A percentile compares a stretch with the other conserved stretches of the same genome.
phyloP scores from a whole-genome alignment of 805 yeast genomes.

The Metschnikowia borealis region DNA sequence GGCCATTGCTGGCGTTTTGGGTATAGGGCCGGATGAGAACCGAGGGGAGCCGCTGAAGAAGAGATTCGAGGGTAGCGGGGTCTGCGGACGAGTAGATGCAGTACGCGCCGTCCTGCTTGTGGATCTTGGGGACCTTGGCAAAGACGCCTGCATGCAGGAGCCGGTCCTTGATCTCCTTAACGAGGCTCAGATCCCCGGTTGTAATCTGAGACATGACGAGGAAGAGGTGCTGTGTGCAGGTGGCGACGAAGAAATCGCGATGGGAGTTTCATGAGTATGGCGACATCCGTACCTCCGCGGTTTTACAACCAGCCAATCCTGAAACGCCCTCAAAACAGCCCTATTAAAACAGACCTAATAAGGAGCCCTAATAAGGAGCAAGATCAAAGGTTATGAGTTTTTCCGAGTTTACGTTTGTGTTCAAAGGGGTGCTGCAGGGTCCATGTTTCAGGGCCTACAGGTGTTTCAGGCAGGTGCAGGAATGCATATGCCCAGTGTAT shows the following conservation, averaged over 20 bases:
- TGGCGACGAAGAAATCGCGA: background rate
- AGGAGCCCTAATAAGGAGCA: too few relatives aligned
- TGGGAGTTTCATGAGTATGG: background rate
- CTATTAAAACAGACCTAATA: too few relatives aligned
- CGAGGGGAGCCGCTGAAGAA: background rate
- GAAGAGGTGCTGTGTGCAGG: background rate
- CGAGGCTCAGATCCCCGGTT: constrained; percentile 8
- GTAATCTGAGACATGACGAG: constrained; percentile 6
- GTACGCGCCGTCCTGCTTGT: constrained; percentile 1
- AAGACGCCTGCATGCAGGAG: constrained; percentile 7
- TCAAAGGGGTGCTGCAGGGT: too few relatives aligned
- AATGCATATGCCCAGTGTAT: too few relatives aligned
- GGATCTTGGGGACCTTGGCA: constrained; percentile 9
- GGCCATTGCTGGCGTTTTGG: too few relatives aligned
- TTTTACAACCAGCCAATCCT: too few relatives aligned
- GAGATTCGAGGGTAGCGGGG: background rate
- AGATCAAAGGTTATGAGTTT: too few relatives aligned
- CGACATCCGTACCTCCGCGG: background rate
- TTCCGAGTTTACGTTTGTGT: too few relatives aligned
- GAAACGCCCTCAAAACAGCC: too few relatives aligned
- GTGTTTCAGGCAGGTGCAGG: too few relatives aligned
- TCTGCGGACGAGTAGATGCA: constrained; percentile 4
- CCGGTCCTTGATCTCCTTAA: constrained; percentile 10
- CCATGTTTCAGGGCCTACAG: too few relatives aligned
- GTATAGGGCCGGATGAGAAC: background rate